Evolutionary conservation across 208 protist species (phyloP), one percentile per base, ranked within the genome.

Genomic region (Acanthamoeba pearcei): DNA sequence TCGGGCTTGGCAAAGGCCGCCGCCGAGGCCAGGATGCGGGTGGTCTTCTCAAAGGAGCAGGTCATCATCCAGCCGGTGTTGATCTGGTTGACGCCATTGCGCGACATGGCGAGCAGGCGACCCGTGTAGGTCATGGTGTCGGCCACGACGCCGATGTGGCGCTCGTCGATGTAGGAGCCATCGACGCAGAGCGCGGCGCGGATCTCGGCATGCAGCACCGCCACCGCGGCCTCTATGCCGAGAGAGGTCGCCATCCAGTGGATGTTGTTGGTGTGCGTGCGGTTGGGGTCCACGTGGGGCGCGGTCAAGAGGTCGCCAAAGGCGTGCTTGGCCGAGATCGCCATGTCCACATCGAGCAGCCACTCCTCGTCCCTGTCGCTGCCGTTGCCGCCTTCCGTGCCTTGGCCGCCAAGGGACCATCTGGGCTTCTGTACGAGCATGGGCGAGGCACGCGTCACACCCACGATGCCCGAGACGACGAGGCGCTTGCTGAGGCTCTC

Each of bases 111-210:
- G 98, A 99, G 99, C n/a, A 99, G 96, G 95, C 97, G 96, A 72
- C 99, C 99, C 42, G 98, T 96, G 92, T 99, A 98, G 94, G 99
- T 99, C 99, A 99, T 99, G n/a, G 99, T 98, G 96, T 99, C 99
- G 72, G 98, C 97, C 1, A 99, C 96, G 35, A 99, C 98, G 9
- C 98, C 97, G 70, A 99, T 98, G 97, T 99, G 99, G 35, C 99
- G 98, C 96, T 99, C 99, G 98, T 99, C 99, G 83, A 99, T 99
- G 97, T 99, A 99, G 15, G 98, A 98, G 78, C 98, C 98, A 94
- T 99, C 99, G 53, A 98, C 98, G 10, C 83, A 96, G 66, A 99
- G 97, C 8, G 99, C 99, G 46, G 97, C 98, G n/a, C 98, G 97
- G 70, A 99, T 94, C 96, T 99, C 99, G 35, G 5, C 97, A 72